phyloP scores from a whole-genome alignment of 1,284 basidiomycete genomes.

The Moesziomyces antarcticus region DNA sequence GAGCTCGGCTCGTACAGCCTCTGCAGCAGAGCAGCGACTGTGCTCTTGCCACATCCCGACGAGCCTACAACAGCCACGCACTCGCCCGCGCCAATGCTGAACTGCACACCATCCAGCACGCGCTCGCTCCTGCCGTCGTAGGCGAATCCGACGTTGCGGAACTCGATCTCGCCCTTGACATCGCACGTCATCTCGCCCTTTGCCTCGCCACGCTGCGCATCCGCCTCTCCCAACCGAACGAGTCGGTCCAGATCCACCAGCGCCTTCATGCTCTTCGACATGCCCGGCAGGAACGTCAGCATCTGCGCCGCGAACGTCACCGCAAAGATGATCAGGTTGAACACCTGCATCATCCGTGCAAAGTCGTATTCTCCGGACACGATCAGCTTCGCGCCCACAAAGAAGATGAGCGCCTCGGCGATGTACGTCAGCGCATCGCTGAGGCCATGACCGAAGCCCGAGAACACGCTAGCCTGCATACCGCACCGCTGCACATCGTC shows the following conservation, averaged over 20 bases:
- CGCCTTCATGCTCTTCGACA: constrained; percentile 70
- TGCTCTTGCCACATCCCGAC: constrained; percentile 64
- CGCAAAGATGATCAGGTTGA: constrained; percentile 91
- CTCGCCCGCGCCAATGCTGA: constrained; percentile 52
- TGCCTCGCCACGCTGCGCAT: constrained; percentile 1
- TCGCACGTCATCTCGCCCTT: constrained; percentile 8
- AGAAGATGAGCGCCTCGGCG: constrained; percentile 81
- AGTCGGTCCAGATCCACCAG: constrained; percentile 81
- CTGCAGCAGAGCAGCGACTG: constrained; percentile 58
- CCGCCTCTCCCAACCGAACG: constrained; percentile 68
- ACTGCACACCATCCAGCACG: constrained; percentile 41
- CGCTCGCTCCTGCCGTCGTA: constrained; percentile 36
- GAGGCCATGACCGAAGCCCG: constrained; percentile 84
- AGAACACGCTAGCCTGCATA: constrained; percentile 80
- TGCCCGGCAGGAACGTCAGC: constrained; percentile 75
- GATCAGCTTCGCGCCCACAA: constrained; percentile 85
- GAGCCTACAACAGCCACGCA: constrained; percentile 63
- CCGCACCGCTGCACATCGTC: constrained; percentile 77
- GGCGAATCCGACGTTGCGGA: constrained; percentile 55
- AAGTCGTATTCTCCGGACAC: constrained; percentile 84
- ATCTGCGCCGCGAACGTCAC: constrained; percentile 90
- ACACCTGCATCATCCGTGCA: constrained; percentile 85
- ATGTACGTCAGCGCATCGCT: constrained; percentile 85
- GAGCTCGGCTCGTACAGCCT: constrained; percentile 59
- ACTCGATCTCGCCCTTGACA: constrained; percentile 39